phyloP scores from a whole-genome alignment of 768 basidiomycete genomes.

The Boletus eberwhitei region DNA sequence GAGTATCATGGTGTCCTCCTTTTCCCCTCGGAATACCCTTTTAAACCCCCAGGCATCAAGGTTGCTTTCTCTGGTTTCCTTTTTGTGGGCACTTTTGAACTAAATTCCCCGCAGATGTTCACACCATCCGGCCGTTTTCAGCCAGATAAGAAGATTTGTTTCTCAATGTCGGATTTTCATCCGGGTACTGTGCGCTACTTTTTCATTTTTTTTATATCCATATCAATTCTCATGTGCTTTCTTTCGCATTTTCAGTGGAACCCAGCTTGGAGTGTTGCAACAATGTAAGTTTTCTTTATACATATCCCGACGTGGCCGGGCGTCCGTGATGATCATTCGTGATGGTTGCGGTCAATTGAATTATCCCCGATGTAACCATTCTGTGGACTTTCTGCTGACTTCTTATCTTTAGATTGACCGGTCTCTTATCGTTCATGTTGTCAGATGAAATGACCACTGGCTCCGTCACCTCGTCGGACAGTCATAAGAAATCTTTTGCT shows the following conservation, averaged over 20 bases:
- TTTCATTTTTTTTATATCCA: not conserved
- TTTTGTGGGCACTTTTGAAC: conserved; percentile 5
- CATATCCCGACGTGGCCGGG: not conserved
- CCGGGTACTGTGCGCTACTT: conserved; percentile 71
- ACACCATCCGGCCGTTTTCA: conserved; percentile 90
- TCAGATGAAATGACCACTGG: conserved; percentile 97
- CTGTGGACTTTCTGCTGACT: conserved; percentile 7
- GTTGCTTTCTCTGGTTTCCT: conserved; percentile 37
- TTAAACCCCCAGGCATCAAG: conserved; percentile 97
- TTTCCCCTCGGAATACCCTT: conserved; percentile 93
- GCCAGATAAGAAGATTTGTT: conserved; percentile 94
- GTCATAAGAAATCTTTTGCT: conserved; percentile 77
- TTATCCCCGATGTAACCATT: conserved; percentile 9
- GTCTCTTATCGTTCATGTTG: conserved; percentile 91
- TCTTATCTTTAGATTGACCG: conserved; percentile 65
- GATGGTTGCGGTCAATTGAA: conserved; percentile 12
- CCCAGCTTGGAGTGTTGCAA: conserved; percentile 92
- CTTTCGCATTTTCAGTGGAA: conserved; percentile 64
- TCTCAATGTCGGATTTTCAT: conserved; percentile 97
- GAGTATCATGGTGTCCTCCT: conserved; percentile 93
- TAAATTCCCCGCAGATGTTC: conserved; percentile 60
- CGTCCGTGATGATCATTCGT: conserved; percentile 9
- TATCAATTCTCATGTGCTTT: conserved; percentile 1
- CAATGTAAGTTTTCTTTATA: conserved; percentile 60
- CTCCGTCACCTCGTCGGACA: conserved; percentile 74